Evolutionary conservation across 192 early-diverging fungal species (phyloP).

Genomic region (Lobosporangium transversale): DNA sequence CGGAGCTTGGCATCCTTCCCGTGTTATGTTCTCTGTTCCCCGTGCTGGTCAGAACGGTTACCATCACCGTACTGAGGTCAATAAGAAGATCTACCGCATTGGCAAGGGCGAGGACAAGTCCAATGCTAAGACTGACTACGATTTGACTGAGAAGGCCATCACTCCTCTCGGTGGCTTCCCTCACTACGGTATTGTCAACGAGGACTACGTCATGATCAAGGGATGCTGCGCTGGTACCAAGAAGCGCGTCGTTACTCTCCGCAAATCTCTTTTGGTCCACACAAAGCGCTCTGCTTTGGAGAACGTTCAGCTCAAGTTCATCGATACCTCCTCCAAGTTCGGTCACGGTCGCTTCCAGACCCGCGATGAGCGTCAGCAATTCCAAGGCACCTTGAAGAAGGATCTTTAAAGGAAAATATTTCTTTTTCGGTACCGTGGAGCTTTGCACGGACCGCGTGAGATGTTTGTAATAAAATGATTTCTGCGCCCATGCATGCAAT

Average conservation of each 20-base stretch:
- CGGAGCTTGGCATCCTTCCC: constrained; percentile 96
- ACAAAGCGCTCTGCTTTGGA: constrained; percentile 97
- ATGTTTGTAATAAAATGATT: constrained; percentile 34
- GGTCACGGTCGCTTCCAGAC: constrained; percentile 99
- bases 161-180: constrained; percentile 99
- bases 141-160: constrained; percentile 94
- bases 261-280: constrained; percentile 97
- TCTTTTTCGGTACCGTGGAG: constrained; percentile 8
- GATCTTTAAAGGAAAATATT: constrained; percentile 64
- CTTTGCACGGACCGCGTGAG: constrained; percentile 32
- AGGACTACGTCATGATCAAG: constrained; percentile 99
- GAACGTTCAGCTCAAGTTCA: constrained; percentile 97
- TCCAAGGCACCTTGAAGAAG: constrained; percentile 94
- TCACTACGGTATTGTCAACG: constrained; percentile 98
- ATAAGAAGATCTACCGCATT: constrained; percentile 99
- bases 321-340: constrained; percentile 99
- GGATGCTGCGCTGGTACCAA: constrained; percentile 95
- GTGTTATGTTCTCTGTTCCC: constrained; percentile 99
- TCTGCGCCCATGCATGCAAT: too few species aligned
- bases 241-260: constrained; percentile 97
- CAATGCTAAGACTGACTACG: constrained; percentile 95
- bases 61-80: constrained; percentile 99
- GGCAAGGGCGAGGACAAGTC: constrained; percentile 85
- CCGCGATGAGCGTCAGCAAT: constrained; percentile 91
- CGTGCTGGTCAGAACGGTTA: constrained; percentile 99